phyloP scores from a whole-genome alignment of 2,329 filamentous ascomycete species.

The Colletotrichum noveboracense region DNA sequence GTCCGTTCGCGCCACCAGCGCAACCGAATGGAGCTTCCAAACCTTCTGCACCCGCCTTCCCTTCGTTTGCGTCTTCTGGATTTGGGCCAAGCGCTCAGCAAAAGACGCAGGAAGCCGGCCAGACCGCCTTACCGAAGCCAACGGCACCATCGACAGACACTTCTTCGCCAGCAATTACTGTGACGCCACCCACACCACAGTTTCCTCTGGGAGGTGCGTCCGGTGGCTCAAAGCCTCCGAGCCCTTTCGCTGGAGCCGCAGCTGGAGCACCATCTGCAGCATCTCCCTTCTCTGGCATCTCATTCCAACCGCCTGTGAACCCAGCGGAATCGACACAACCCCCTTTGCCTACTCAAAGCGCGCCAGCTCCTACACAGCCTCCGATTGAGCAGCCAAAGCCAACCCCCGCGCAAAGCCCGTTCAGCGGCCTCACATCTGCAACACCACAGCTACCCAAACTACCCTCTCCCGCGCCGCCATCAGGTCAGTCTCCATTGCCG shows the following conservation, averaged over 20 bases:
- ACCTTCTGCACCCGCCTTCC: not conserved
- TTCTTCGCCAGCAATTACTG: conserved; percentile 11
- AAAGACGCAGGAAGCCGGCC: not conserved
- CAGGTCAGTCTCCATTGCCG: not conserved
- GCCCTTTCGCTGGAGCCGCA: not conserved
- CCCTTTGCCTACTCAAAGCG: not conserved
- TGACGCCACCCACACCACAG: conserved; percentile 19
- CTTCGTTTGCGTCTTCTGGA: not conserved
- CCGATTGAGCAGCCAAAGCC: conserved; percentile 6
- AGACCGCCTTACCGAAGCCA: not conserved
- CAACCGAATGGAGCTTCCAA: not conserved
- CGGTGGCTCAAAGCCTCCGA: not conserved
- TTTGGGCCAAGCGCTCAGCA: not conserved
- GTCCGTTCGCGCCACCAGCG: not conserved
- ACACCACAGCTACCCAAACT: not conserved
- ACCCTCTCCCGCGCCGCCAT: not conserved
- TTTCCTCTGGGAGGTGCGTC: not conserved
- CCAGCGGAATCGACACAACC: not conserved
- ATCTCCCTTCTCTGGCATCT: not conserved
- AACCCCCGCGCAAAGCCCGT: not conserved
- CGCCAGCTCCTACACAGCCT: not conserved
- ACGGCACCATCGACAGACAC: not conserved
- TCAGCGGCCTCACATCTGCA: conserved; percentile 18
- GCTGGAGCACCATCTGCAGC: not conserved
- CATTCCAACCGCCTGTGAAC: conserved; percentile 19